These are phyloP conservation scores for Skeletonema menzelii DNA, from an alignment of 108 stramenopile species.

Conservation along the genomic window DNA sequence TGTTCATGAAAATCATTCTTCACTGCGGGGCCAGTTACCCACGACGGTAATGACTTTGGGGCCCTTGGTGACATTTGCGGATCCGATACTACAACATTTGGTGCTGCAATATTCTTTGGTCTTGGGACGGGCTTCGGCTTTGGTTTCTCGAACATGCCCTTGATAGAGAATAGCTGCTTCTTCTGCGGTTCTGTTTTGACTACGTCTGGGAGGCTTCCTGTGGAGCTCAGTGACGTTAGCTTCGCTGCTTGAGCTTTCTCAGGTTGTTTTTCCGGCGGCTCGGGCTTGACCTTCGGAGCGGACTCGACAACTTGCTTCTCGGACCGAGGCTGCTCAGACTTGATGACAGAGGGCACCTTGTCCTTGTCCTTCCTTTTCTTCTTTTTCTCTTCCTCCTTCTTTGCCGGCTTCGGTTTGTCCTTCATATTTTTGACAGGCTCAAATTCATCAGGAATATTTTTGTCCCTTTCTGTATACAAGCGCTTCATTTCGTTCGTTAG, in stretches of 20 bases:
- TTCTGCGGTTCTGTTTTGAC: constrained; percentile 25
- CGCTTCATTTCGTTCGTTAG: constrained; percentile 50
- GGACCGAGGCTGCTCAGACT: constrained; percentile 12
- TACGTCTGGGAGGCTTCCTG: neutral
- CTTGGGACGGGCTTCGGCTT: constrained; percentile 40
- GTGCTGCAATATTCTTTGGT: constrained; percentile 11
- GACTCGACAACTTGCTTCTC: neutral
- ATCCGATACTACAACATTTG: constrained; percentile 9
- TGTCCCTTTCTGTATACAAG: constrained; percentile 45
- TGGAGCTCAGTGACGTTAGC: neutral
- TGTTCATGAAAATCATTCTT: constrained; percentile 46
- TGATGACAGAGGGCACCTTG: constrained; percentile 13
- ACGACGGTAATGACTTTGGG: constrained; percentile 38
- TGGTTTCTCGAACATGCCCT: constrained; percentile 45
- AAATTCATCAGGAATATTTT: constrained; percentile 41
- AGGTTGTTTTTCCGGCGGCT: constrained; percentile 16
- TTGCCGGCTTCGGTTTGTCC: neutral
- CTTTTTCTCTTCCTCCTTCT: constrained; percentile 6
- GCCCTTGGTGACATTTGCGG: constrained; percentile 26
- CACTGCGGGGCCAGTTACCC: constrained; percentile 42
- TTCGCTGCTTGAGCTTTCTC: neutral
- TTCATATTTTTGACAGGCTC: constrained; percentile 43
- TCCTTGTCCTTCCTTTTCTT: constrained; percentile 8
- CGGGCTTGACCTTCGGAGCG: constrained; percentile 19
- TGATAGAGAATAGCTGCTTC: constrained; percentile 38